Evolutionary conservation across 2,329 filamentous ascomycete genomes (phyloP), one percentile per base, ranked within the genome.

Genomic region (Cordyceps tenuipes): DNA sequence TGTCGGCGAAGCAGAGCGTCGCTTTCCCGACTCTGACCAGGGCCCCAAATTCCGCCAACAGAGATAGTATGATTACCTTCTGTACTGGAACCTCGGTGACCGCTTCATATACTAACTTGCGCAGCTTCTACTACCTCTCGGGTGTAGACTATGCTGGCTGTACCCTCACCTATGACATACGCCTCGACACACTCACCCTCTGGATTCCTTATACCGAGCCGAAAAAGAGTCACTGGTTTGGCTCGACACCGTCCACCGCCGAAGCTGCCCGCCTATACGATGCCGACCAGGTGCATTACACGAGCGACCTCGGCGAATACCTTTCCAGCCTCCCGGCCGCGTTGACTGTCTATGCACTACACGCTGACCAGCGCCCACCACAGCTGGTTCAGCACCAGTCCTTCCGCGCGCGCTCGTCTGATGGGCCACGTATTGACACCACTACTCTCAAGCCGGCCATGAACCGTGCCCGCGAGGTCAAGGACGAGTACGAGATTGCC

Each of bases 401-500:
- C 67, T 67, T 71, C n/a, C 75, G 79, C 63, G 67, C 74, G 43
- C 57, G 57, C 57, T 71, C 74, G 15, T 73, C 65, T 23, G 68
- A 66, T 21, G 66, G 66, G 58, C 67, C 77, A 5, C 66, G 67
- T 31, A 72, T 86, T 63, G 78, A 88, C 70, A 71, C 73, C 48
- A 69, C 70, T 15, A 74, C 73, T 10, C 78, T 97, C 10, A 81
- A 82, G 64, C 80, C 81, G 1, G 89, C 89, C 54, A 92, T 97
- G 74, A 88, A 96, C 69, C 81, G 84, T 59, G 87, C 88, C 23
- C 87, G 93, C 36, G 87, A 93, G 1, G 79, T 90, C 72, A 97
- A 97, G 76, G 87, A 89, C 51, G 80, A 82, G n/a, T 90, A 95
- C 70, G 93, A 99, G 70, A 80, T 97, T 57, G 85, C 83, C 4